Base-by-base conservation (phyloP, 352 stramenopile species). In the Bremia lactucae region DNA sequence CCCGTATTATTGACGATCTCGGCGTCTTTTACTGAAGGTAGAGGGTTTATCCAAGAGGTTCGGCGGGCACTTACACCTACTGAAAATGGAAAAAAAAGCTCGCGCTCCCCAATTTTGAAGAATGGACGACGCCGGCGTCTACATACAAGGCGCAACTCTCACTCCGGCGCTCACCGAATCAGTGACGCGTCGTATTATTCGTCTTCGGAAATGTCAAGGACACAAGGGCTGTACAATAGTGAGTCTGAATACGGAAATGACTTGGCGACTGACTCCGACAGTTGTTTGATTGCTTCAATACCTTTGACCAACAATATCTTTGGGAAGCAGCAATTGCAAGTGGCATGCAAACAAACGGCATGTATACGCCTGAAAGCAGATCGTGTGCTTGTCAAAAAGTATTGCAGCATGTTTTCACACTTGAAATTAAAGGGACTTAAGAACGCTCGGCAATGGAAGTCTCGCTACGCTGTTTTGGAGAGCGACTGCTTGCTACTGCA, bases 321-420 rank as follows among this genome's bases (percentile, higher is more conserved):
- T 8, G 24, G 11, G 4, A 4, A 42, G 13, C 25, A 25, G 3
- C 16, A 43, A 46, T 16, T 6, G 19, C 35, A 21, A 26, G 11
- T 22, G 4, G 11, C 19, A 23, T 4, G 19, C 20, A 19, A 20
- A 47, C 29, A 47, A 26, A 42, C 57, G 20, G 68, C 72, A 15
- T 85, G 77, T 41, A 46, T 72, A 24, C 62, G 67, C 2, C 50
- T 91, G 31, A 87, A 89, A 44, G 55, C 62, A n/a, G 69, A 71
- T 24, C 56, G 42, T 15, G 73, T 93, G 15, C 63, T 84, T 16
- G 80, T 93, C 18, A 86, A 87, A 52, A 93, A 90, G 51, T 65
- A 81, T 31, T 72, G 65, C 39, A 87, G 77, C 42, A 49, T 90
- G 37, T 83, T 90, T 36, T 69, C 77, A 18, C 73, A 85, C 36